Percentiles rank a stretch among this genome's conserved stretches.
Conservation (phyloP, 495 filamentous ascomycete genomes). For the Thozetella sp. region DNA sequence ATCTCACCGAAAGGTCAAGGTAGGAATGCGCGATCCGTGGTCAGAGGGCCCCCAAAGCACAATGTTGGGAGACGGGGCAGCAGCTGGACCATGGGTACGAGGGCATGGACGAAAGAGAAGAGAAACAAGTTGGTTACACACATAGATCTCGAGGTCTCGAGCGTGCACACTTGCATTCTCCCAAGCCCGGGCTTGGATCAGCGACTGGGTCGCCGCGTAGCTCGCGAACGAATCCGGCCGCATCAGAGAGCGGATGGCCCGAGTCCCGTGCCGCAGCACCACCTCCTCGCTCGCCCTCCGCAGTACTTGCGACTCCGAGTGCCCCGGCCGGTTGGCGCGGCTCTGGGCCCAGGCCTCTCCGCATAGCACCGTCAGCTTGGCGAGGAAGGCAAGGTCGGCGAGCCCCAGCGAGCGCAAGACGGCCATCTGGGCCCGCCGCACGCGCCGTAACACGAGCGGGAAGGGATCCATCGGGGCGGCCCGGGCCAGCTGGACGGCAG, state of each 20-base stretch:
- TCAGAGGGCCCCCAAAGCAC: background rate
- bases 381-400: conserved; percentile 20
- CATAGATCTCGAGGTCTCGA: background rate
- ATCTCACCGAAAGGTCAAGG: background rate
- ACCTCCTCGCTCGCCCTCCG: conserved; percentile 18
- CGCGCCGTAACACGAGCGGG: background rate
- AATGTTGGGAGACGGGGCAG: too few species aligned
- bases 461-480: background rate
- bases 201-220: background rate
- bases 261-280: conserved; percentile 12
- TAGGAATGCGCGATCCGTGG: background rate
- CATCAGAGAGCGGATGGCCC: background rate
- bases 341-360: conserved; percentile 8
- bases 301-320: conserved; percentile 5
- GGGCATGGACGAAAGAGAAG: too few species aligned
- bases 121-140: too few species aligned
- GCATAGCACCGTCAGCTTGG: conserved; percentile 8
- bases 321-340: background rate
- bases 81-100: too few species aligned
- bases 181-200: background rate
- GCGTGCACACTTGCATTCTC: background rate
- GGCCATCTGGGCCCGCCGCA: conserved; percentile 12
- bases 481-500: background rate
- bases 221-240: background rate
- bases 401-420: conserved; percentile 16